Conservation (phyloP, 179 eudicot species). For the Gypsophila paniculata region DNA sequence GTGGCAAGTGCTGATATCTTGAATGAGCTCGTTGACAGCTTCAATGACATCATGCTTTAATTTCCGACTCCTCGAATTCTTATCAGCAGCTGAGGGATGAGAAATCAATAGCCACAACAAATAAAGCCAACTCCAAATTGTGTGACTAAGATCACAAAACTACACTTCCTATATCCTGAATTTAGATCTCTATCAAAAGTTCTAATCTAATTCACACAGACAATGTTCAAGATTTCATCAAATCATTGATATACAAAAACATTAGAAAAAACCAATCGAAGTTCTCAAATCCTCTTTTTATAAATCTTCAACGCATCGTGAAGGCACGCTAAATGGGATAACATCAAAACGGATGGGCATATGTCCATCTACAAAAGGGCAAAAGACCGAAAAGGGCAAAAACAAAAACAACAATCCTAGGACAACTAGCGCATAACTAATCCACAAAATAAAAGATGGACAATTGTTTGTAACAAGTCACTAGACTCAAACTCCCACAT, state of each 20-base stretch:
- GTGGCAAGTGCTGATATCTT: constrained; percentile 85
- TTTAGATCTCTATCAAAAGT: not conserved
- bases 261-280: not conserved
- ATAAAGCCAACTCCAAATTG: not conserved
- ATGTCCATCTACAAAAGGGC: no score
- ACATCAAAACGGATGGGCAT: no score
- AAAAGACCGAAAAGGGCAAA: no score
- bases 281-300: not conserved
- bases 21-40: constrained; percentile 92
- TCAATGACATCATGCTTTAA: constrained; percentile 96
- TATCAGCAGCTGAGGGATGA: constrained; percentile 75
- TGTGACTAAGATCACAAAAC: not conserved
- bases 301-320: not conserved
- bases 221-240: not conserved
- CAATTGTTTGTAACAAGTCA: not conserved
- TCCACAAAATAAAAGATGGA: not conserved
- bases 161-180: not conserved
- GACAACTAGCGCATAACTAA: not conserved
- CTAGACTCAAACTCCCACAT: not conserved
- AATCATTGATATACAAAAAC: not conserved
- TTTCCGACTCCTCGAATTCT: constrained; percentile 59
- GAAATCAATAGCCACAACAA: constrained; percentile 8
- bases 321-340: not conserved
- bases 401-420: no score
- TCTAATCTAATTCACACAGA: not conserved